Conservation (phyloP, 2,329 filamentous ascomycete genomes). For the Apiospora aurea region DNA sequence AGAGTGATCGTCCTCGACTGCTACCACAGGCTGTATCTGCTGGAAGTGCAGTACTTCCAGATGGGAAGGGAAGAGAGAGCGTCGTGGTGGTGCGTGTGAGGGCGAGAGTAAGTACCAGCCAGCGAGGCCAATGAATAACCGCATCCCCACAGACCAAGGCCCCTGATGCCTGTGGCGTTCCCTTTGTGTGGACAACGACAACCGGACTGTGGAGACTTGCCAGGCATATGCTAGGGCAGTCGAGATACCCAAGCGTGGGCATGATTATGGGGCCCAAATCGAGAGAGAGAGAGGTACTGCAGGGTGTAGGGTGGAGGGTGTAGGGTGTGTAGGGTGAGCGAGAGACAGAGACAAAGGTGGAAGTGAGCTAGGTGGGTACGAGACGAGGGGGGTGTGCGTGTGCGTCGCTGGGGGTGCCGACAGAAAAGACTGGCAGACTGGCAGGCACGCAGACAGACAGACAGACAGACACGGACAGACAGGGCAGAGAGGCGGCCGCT, state of each 20-base stretch:
- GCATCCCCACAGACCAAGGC: constrained; percentile 37
- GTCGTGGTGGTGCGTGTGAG: neutral
- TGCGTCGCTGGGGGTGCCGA: neutral
- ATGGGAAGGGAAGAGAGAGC: constrained; percentile 21
- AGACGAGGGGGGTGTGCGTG: neutral
- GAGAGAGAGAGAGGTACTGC: neutral
- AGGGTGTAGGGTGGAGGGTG: neutral
- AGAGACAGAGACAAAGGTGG: constrained; percentile 16
- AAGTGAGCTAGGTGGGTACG: neutral
- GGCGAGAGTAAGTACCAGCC: neutral
- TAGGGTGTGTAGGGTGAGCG: neutral
- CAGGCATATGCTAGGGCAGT: constrained; percentile 25
- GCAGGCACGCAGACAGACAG: neutral
- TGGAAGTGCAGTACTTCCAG: constrained; percentile 30
- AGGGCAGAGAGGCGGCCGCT: constrained; percentile 19
- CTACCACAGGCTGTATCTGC: constrained; percentile 22
- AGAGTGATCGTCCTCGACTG: constrained; percentile 42
- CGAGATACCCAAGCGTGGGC: constrained; percentile 32
- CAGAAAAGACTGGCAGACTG: neutral
- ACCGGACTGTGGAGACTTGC: constrained; percentile 35
- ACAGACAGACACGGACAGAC: constrained; percentile 9
- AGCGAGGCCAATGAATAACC: constrained; percentile 2
- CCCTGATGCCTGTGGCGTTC: constrained; percentile 39
- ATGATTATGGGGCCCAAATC: constrained; percentile 42
- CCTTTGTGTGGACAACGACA: constrained; percentile 28